Base-by-base conservation (phyloP, 2,329 filamentous ascomycete genomes). In the Talaromyces marneffei region DNA sequence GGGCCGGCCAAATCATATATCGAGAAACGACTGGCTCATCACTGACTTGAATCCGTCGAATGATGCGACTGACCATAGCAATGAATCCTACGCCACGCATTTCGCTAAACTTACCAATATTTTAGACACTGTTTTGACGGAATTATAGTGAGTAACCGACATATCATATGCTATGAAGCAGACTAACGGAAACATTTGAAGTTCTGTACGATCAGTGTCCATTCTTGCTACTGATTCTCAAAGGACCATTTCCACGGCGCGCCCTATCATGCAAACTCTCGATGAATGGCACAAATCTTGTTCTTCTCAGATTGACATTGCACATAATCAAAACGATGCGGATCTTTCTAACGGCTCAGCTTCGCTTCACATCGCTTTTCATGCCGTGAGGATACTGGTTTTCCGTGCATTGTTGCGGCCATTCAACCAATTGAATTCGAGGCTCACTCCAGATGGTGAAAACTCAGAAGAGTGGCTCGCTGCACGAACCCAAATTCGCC, bases 1-100 rank as follows among this genome's bases (percentile, higher is more conserved):
- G 7, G 57, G 57, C 8, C 25, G 57, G 4, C 57, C 57, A 20
- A 53, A 46, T 42, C 57, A 59, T 59, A 59, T 59, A 23, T 59
- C 57, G 7, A 53, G 14, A n/a, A 53, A 53, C 4, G 37, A 59
- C 48, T 59, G 57, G 57, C 37, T 59, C n/a, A 14, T 59, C 9
- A 53, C 25, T 18, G 46, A 59, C 1, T 31, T 59, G 44, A 29
- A 53, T 35, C 4, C 35, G 10, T 20, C 44, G 23, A 29, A 25
- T 42, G 57, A 42, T 14, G 57, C 18, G 29, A 44, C 33, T 12
- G 57, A 59, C 12, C 35, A 31, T 29, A 35, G 35, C 12, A 35
- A 52, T 27, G 44, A 42, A 25, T n/a, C 18, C 9, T 59, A 42
- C 35, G 25, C 35, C 8, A 33, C 57, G 6, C 33, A 59, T 12